These are phyloP conservation scores for Auxenochlorella pyrenoidosa DNA, from an alignment of 139 green algal species.

Conservation along the genomic window DNA sequence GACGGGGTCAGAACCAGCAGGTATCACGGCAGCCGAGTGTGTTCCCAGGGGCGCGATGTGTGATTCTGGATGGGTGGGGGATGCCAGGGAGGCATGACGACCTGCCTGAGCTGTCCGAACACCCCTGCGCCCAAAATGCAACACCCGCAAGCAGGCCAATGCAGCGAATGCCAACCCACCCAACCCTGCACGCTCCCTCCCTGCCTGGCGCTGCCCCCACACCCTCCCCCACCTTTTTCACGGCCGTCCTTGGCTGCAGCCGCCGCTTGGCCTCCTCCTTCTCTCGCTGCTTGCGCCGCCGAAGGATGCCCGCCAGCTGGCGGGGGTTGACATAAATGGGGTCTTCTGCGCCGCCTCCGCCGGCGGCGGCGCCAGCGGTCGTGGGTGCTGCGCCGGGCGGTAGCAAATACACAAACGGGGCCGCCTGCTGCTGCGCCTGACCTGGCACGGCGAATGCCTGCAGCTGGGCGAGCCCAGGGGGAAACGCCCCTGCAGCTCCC, in stretches of 20 bases:
- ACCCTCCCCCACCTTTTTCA: background rate
- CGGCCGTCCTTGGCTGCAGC: background rate
- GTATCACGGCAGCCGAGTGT: background rate
- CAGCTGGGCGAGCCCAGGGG: no score
- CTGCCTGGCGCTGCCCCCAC: background rate
- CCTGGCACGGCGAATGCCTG: no score
- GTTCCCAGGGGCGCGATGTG: background rate
- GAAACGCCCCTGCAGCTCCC: background rate
- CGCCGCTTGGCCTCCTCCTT: constrained; percentile 8
- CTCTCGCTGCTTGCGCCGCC: constrained; percentile 16
- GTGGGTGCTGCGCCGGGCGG: background rate
- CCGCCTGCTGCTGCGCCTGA: background rate
- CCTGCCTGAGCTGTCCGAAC: background rate
- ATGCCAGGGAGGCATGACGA: background rate
- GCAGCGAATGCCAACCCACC: background rate
- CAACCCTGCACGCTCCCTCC: background rate
- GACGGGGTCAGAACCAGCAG: background rate
- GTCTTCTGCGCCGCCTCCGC: background rate
- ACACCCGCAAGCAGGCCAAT: background rate
- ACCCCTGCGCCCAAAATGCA: background rate
- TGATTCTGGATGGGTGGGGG: background rate
- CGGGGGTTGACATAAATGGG: background rate
- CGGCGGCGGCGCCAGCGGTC: background rate
- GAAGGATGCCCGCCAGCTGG: constrained; percentile 17
- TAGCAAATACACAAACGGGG: background rate